Conservation (phyloP, 805 yeast genomes). For the Ogataea glucozyma region DNA sequence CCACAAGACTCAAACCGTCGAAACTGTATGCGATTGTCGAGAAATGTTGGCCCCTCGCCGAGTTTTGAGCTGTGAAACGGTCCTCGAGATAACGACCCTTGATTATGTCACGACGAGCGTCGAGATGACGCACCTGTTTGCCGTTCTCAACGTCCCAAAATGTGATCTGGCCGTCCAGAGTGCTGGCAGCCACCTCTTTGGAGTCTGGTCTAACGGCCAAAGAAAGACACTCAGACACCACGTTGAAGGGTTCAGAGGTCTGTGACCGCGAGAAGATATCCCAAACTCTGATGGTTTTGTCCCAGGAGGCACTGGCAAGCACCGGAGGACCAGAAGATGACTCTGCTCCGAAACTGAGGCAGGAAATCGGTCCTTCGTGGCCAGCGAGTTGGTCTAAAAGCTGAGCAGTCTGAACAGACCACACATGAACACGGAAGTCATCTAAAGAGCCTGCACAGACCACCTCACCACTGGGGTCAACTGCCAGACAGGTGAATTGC, state of each 20-base stretch:
- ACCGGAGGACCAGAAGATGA: slow-evolving; percentile 58
- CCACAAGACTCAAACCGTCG: slow-evolving; percentile 85
- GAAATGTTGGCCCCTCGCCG: slow-evolving; percentile 82
- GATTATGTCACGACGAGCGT: slow-evolving; percentile 82
- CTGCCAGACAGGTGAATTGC: slow-evolving; percentile 86
- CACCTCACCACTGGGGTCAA: slow-evolving; percentile 96
- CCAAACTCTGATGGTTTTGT: slow-evolving; percentile 92
- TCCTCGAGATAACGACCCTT: slow-evolving; percentile 84
- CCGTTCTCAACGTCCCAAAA: slow-evolving; percentile 84
- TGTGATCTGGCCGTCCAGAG: slow-evolving; percentile 83
- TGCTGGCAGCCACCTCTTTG: slow-evolving; percentile 83
- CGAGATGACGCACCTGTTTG: slow-evolving; percentile 78
- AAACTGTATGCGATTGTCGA: slow-evolving; percentile 80
- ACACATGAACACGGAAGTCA: slow-evolving; percentile 85
- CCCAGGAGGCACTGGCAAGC: slow-evolving; percentile 95
- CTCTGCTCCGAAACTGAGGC: slow-evolving; percentile 81
- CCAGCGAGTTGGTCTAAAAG: slow-evolving; percentile 85
- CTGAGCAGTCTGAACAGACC: slow-evolving; percentile 97
- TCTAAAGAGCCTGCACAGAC: slow-evolving; percentile 94
- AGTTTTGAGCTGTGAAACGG: slow-evolving; percentile 75
- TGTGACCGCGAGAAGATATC: slow-evolving; percentile 84
- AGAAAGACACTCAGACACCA: slow-evolving; percentile 79
- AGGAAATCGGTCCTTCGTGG: slow-evolving; percentile 93
- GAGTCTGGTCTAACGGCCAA: slow-evolving; percentile 90
- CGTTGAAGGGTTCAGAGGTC: slow-evolving; percentile 86